Evolutionary conservation across 805 yeast genomes (phyloP), one percentile per base, ranked within the genome.

Genomic region (Lachancea thermotolerans): DNA sequence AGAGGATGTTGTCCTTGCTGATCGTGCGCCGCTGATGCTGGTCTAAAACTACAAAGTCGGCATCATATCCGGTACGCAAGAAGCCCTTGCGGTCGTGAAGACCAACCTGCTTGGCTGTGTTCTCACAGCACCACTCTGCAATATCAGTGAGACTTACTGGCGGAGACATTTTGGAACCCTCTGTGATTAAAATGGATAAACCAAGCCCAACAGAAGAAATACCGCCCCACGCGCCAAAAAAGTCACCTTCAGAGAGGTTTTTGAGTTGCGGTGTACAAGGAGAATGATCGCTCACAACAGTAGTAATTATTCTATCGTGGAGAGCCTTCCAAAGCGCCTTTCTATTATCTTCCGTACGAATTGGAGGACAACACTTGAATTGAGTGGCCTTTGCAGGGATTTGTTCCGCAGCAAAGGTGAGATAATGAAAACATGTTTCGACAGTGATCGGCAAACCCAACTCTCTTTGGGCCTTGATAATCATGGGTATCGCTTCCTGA

Each of bases 181-280:
- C 88, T 1, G 96, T 86, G 73, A 78, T 83, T 42, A 90, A 65
- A 34, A 89, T 74, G 0, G 95, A 85, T 39, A 90, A 71, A 0
- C 97, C 97, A 35, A 91, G 77, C 0, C 98, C 98, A 29, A 90
- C 95, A 1, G 95, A 85, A 1, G 95, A 75, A 35, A 90, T 88
- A 9, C 98, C 98, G 31, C 97, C 98, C 98, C 98, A 90, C 2
- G 97, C 95, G 31, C 81, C 76, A 55, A 90, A 79, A 62, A 90
- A 90, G 60, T 90, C 95, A 35, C 96, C 96, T 48, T 78, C 72
- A 10, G 79, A 82, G 42, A 88, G 70, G 17, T 86, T 85, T 65
- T 90, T 90, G 57, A 90, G 71, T 49, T 87, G 87, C 0, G 97
- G 95, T 0, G 96, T 87, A 66, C 98, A 90, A 2, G 97, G 98